A percentile compares a stretch with the other conserved stretches of the same genome.
These are phyloP conservation scores for Termitomyces sp. DNA, from an alignment of 768 basidiomycete genomes.

Conservation along the genomic window DNA sequence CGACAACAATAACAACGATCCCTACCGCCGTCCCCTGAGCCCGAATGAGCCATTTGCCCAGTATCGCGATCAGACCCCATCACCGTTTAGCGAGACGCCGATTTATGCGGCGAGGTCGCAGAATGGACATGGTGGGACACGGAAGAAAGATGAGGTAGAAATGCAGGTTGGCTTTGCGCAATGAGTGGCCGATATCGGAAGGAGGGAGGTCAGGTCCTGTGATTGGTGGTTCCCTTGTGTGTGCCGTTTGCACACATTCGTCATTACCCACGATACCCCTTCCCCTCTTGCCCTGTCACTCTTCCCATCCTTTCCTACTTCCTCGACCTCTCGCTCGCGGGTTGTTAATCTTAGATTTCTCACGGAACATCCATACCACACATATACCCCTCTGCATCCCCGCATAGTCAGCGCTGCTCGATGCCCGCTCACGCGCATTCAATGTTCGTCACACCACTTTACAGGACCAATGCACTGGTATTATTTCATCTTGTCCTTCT, in stretches of 20 bases:
- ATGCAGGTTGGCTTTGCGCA: conserved; percentile 33
- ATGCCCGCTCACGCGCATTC: not conserved
- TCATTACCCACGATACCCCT: not conserved
- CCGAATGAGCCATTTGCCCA: conserved; percentile 17
- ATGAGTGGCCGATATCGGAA: conserved; percentile 6
- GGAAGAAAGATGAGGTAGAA: conserved; percentile 26
- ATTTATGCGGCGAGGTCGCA: conserved; percentile 17
- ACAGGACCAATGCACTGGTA: conserved; percentile 9
- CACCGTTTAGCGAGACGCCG: conserved; percentile 23
- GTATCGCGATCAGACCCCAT: conserved; percentile 24
- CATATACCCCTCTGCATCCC: conserved; percentile 2
- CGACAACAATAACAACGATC: conserved; percentile 23
- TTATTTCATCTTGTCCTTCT: not conserved
- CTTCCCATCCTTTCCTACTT: not conserved
- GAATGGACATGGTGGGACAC: conserved; percentile 12
- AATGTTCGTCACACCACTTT: conserved; percentile 4
- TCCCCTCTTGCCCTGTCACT: not conserved
- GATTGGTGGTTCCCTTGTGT: not conserved
- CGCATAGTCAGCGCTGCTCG: not conserved
- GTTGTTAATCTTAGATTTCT: conserved; percentile 3
- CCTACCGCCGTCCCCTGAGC: conserved; percentile 18
- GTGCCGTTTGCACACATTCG: not conserved
- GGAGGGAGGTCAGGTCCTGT: not conserved
- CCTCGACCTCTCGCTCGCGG: not conserved
- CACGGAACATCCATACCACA: conserved; percentile 6